phyloP scores from a whole-genome alignment of 352 stramenopile species.

The Phytophthora pinifolia region DNA sequence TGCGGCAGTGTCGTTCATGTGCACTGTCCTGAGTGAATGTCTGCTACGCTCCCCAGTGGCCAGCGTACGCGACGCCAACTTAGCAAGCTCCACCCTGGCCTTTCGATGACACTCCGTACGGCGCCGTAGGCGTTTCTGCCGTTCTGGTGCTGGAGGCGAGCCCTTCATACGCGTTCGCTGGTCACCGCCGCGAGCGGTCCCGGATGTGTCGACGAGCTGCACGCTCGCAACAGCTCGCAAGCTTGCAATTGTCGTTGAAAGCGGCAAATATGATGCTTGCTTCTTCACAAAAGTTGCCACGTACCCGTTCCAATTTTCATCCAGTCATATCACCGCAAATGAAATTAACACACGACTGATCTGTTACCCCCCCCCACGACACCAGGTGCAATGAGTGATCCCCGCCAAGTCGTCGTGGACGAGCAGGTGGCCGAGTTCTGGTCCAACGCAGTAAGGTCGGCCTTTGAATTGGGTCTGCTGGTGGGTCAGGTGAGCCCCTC shows the following conservation, averaged over 20 bases:
- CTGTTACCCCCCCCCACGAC: too few relatives aligned
- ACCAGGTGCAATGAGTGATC: conserved; percentile 26
- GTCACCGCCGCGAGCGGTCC: not conserved
- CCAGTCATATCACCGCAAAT: not conserved
- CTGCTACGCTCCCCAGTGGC: conserved; percentile 5
- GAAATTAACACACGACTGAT: too few relatives aligned
- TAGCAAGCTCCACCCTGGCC: not conserved
- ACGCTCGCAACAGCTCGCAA: conserved; percentile 1
- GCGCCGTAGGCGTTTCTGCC: conserved; percentile 1
- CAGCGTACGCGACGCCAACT: not conserved
- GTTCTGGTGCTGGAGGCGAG: not conserved
- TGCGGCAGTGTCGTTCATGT: conserved; percentile 12
- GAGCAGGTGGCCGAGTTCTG: conserved; percentile 29
- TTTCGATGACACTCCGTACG: not conserved
- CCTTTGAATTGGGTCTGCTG: conserved; percentile 64
- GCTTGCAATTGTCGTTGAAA: conserved; percentile 7
- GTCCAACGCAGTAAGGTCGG: conserved; percentile 9
- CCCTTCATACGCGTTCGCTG: conserved; percentile 9
- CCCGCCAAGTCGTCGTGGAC: conserved; percentile 35
- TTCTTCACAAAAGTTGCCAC: too few relatives aligned
- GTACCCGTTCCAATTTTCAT: not conserved
- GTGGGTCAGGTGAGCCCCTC: conserved; percentile 51
- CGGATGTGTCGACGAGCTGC: conserved; percentile 10
- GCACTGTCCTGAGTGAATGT: conserved; percentile 19
- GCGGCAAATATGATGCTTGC: conserved; percentile 12